These are phyloP conservation scores for Lojkania enalia DNA, from an alignment of 2,329 filamentous ascomycete species.

Conservation along the genomic window DNA sequence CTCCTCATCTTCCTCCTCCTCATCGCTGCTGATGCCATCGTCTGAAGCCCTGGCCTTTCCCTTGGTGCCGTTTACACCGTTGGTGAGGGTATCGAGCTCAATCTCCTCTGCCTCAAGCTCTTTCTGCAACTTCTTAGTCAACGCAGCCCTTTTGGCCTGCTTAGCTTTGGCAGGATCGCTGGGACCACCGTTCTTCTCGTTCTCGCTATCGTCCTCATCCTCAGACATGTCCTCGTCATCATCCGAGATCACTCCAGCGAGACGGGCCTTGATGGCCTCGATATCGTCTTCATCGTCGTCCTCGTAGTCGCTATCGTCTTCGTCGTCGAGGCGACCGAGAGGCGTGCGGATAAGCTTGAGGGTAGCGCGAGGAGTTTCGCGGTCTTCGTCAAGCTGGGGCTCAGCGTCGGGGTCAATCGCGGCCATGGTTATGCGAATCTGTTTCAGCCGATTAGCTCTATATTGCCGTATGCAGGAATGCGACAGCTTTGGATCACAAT, in stretches of 20 bases:
- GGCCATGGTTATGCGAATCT: slow-evolving; percentile 99
- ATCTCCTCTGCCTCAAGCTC: slow-evolving; percentile 71
- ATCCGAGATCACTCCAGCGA: slow-evolving; percentile 40
- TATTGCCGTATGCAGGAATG: slow-evolving; percentile 8
- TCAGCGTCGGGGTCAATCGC: slow-evolving; percentile 88
- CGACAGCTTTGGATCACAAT: slow-evolving; percentile 3
- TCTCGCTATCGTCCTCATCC: slow-evolving; percentile 61
- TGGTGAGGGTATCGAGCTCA: slow-evolving; percentile 65
- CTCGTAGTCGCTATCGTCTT: slow-evolving; percentile 55
- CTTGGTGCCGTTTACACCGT: slow-evolving; percentile 56
- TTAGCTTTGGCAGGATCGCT: slow-evolving; percentile 90
- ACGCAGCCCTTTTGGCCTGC: slow-evolving; percentile 79
- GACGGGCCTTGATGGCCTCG: slow-evolving; percentile 45
- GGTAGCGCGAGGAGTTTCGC: slow-evolving; percentile 72
- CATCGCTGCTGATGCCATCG: slow-evolving; percentile 68
- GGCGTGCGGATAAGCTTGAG: slow-evolving; percentile 85
- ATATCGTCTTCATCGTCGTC: slow-evolving; percentile 48
- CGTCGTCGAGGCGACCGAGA: slow-evolving; percentile 60
- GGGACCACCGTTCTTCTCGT: slow-evolving; percentile 83
- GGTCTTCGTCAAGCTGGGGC: slow-evolving; percentile 46
- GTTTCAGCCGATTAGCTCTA: slow-evolving; percentile 24
- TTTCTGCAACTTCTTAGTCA: slow-evolving; percentile 75
- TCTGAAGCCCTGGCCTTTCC: slow-evolving; percentile 65
- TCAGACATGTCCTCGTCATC: slow-evolving; percentile 44
- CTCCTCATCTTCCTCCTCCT: slow-evolving; percentile 59